phyloP scores from a whole-genome alignment of 139 green algal species.

The Chlamydomonas sp. region DNA sequence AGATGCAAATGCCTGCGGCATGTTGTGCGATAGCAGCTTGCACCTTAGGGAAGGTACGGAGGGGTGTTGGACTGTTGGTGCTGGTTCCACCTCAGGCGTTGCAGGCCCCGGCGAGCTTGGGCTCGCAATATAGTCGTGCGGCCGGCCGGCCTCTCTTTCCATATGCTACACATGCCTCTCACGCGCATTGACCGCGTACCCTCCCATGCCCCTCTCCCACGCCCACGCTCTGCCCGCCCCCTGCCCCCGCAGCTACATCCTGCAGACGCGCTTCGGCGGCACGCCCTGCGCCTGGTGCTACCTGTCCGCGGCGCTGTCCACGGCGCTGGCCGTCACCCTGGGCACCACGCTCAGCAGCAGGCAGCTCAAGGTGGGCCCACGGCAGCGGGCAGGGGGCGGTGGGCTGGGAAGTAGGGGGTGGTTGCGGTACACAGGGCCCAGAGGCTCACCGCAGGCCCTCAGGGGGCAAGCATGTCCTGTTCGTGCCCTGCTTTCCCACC shows the following conservation, averaged over 20 bases:
- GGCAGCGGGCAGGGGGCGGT: neutral
- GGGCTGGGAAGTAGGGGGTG: neutral
- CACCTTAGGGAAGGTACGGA: no score
- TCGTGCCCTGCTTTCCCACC: no score
- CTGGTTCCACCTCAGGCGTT: no score
- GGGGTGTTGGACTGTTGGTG: no score
- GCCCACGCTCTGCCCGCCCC: neutral
- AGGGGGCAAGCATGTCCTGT: no score
- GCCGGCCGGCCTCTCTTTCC: no score
- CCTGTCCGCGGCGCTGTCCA: constrained; percentile 71
- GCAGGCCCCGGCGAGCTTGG: no score
- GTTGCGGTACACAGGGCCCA: no score
- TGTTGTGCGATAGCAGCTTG: no score
- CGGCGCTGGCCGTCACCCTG: constrained; percentile 45
- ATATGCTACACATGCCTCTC: neutral
- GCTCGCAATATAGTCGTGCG: no score
- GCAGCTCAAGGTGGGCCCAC: neutral
- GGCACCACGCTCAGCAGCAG: neutral
- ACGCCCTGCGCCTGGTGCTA: constrained; percentile 79
- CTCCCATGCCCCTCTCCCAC: neutral
- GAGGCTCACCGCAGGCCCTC: no score
- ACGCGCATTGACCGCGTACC: neutral
- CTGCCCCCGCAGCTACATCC: constrained; percentile 54
- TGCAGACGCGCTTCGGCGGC: constrained; percentile 73
- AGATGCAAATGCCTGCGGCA: no score